phyloP scores from a whole-genome alignment of 176 grass and related monocot genomes.

The Carex pumila region DNA sequence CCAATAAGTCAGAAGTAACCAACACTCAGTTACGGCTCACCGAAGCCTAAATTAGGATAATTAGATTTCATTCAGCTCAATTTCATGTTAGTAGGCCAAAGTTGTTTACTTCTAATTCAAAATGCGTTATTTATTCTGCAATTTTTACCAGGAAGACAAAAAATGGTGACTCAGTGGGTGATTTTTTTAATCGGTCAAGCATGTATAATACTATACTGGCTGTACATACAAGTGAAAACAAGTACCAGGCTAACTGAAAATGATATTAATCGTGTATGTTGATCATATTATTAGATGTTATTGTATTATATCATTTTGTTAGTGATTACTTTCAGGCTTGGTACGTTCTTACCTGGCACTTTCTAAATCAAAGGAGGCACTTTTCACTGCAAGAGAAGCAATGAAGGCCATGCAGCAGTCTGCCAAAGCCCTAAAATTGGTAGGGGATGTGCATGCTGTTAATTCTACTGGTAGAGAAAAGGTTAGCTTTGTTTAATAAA shows the following conservation, averaged over 20 bases:
- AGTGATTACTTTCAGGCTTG: slow-evolving; percentile 42
- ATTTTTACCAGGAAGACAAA: not conserved
- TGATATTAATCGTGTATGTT: not conserved
- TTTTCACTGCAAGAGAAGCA: slow-evolving; percentile 88
- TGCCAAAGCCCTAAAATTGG: slow-evolving; percentile 94
- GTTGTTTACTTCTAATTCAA: not conserved
- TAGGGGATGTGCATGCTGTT: slow-evolving; percentile 92
- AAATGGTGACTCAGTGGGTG: not conserved
- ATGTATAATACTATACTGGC: not conserved
- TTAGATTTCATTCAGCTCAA: not conserved
- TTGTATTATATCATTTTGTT: not conserved
- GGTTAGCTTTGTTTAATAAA: slow-evolving; percentile 29
- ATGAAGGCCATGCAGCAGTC: slow-evolving; percentile 99
- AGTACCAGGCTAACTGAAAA: not conserved
- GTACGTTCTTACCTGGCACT: slow-evolving; percentile 86
- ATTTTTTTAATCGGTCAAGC: not conserved
- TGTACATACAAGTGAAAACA: not conserved
- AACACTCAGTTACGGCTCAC: not conserved
- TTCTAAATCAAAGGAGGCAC: slow-evolving; percentile 87
- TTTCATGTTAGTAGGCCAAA: not conserved
- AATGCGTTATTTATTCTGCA: not conserved
- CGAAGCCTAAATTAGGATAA: not conserved
- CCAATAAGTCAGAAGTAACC: not conserved
- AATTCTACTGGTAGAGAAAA: slow-evolving; percentile 93
- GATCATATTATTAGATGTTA: not conserved